Base-by-base conservation (phyloP, 192 early-diverging fungal species). In the Entomortierella lignicola region DNA sequence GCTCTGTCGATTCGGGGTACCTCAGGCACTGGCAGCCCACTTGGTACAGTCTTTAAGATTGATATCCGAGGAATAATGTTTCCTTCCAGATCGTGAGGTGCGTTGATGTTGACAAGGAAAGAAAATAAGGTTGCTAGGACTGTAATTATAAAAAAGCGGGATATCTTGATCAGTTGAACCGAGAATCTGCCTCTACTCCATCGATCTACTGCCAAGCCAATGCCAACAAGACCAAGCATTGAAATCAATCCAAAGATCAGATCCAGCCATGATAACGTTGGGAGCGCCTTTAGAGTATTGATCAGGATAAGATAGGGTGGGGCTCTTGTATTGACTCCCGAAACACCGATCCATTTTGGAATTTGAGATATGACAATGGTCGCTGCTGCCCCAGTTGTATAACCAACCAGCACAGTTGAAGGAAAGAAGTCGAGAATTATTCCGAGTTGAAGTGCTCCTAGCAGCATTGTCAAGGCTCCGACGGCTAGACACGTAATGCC, bases 391-490 rank as follows among this genome's bases (percentile, higher is more conserved):
- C 95, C 95, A 1, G 94, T 90, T 69, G 92, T 95, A 72, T 96
- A 98, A 0, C 94, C 95, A 0, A 91, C 90, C 66, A 97, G 92
- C 18, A 92, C 92, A 2, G 94, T 89, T 26, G 84, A 71, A 23
- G 92, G 90, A 60, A 98, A 93, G 66, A 96, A 96, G 72, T 96
- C 92, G 50, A 96, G 90, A 21, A 96, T 69, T 55, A 94, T 85
- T 8, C 96, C 96, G 13, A 98, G 81, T 11, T 93, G 91, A 27
- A 96, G 66, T 8, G 94, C 63, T 10, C 95, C 96, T 34, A 98
- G 56, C 27, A 85, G 69, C 17, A 90, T 80, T 8, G 91, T 69
- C 23, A 94, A 83, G 39, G 92, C 70, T 4, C 96, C 96, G 4
- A 89, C 81, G 31, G 95, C 80, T n/a, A 98, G 81, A 21, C 91